Evolutionary conservation across 352 stramenopile genomes (phyloP).

Genomic region (Pythium aristosporum): DNA sequence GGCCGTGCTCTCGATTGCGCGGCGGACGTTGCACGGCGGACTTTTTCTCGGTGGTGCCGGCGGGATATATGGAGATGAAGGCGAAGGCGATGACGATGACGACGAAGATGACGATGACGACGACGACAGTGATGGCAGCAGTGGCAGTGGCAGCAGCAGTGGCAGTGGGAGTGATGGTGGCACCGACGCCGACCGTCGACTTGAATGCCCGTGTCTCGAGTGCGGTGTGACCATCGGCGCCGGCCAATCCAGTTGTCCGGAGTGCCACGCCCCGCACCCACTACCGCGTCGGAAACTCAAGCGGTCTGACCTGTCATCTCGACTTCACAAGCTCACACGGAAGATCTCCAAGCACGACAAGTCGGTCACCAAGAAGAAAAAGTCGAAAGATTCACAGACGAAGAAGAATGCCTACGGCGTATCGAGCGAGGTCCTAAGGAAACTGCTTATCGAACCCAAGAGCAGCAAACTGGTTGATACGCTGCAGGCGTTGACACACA

Average conservation of each 20-base stretch:
- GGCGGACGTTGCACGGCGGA: constrained; percentile 23
- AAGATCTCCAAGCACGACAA: constrained; percentile 36
- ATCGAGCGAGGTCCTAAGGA: constrained; percentile 60
- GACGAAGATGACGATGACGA: constrained; percentile 34
- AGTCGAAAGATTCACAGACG: constrained; percentile 22
- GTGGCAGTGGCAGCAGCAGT: constrained; percentile 24
- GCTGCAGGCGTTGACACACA: constrained; percentile 80
- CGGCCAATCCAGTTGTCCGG: constrained; percentile 32
- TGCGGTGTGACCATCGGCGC: constrained; percentile 25
- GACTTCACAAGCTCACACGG: constrained; percentile 13
- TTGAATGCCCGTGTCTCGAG: constrained; percentile 24
- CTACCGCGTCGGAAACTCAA: constrained; percentile 28
- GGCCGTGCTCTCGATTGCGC: constrained; percentile 40
- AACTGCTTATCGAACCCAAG: constrained; percentile 46
- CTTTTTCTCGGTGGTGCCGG: constrained; percentile 26
- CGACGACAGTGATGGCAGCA: constrained; percentile 24
- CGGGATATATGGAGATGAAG: constrained; percentile 24
- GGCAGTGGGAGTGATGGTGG: constrained; percentile 26
- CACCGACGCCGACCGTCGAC: constrained; percentile 6
- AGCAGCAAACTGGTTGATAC: constrained; percentile 58
- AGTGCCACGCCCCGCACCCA: constrained; percentile 36
- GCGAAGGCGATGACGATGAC: constrained; percentile 19
- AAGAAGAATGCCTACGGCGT: constrained; percentile 59
- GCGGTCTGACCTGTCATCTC: constrained; percentile 13
- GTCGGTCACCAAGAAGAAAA: constrained; percentile 32